phyloP scores from a whole-genome alignment of 441 rosid species.

The Pelargonium hybrid region DNA sequence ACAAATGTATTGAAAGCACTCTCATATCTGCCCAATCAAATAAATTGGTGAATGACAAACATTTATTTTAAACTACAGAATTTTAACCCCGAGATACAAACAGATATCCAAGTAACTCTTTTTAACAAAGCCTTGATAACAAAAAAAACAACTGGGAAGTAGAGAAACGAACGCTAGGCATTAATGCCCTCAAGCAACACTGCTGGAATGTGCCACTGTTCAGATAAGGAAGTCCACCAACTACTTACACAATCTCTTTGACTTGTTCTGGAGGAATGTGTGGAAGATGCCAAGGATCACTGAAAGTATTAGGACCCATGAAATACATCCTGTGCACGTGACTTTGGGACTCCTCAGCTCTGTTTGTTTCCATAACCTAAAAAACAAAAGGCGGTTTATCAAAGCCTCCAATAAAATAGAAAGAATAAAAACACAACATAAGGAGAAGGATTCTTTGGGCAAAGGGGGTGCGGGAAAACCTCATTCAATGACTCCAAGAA shows the following conservation, averaged over 20 bases:
- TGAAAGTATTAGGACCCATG: conserved; percentile 91
- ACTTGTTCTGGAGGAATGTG: conserved; percentile 93
- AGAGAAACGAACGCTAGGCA: neutral
- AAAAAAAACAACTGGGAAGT: neutral
- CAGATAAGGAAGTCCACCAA: neutral
- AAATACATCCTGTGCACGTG: conserved; percentile 97
- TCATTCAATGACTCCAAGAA: conserved; percentile 95
- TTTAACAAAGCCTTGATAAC: neutral
- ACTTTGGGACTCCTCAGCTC: conserved; percentile 94
- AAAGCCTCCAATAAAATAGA: conserved; percentile 9
- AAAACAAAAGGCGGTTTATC: conserved; percentile 13
- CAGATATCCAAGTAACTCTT: neutral
- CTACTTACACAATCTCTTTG: conserved; percentile 87
- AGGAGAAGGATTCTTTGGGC: neutral
- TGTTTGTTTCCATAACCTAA: conserved; percentile 95
- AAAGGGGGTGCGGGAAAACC: conserved; percentile 36
- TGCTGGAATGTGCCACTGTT: neutral
- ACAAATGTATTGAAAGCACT: conserved; percentile 89
- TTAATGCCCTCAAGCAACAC: neutral
- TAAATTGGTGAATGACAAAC: conserved; percentile 12
- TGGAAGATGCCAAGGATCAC: conserved; percentile 97
- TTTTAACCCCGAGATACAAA: neutral
- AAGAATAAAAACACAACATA: neutral
- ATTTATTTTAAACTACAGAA: neutral
- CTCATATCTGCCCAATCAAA: conserved; percentile 60